Conservation (phyloP, 495 filamentous ascomycete species). For the Delitschia confertaspora region DNA sequence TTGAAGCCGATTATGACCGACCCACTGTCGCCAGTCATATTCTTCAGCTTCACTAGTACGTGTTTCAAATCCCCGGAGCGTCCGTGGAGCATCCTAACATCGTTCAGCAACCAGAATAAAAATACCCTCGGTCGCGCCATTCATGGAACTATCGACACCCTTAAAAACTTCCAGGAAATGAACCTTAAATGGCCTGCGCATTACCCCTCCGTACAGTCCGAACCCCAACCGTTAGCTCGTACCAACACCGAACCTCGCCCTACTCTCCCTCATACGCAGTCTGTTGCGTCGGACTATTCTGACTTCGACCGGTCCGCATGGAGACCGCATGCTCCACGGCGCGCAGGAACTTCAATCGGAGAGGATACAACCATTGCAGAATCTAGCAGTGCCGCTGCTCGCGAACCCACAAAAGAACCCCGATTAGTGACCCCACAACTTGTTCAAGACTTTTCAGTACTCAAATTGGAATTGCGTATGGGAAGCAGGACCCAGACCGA, state of each 20-base stretch:
- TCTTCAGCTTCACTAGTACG: constrained; percentile 60
- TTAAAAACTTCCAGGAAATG: constrained; percentile 73
- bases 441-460: constrained; percentile 86
- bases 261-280: constrained; percentile 35
- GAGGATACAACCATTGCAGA: constrained; percentile 51
- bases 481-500: constrained; percentile 78
- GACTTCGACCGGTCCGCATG: constrained; percentile 33
- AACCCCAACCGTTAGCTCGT: constrained; percentile 32
- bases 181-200: constrained; percentile 89
- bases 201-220: constrained; percentile 76
- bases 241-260: constrained; percentile 31
- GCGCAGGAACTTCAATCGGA: constrained; percentile 63
- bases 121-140: constrained; percentile 78
- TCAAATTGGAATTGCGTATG: constrained; percentile 90
- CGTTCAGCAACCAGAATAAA: constrained; percentile 79
- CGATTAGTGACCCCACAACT: constrained; percentile 86
- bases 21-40: constrained; percentile 60
- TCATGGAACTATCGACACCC: constrained; percentile 68
- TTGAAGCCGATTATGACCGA: constrained; percentile 48
- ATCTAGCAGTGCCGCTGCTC: constrained; percentile 59
- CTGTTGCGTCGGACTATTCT: constrained; percentile 30
- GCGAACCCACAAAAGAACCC: constrained; percentile 48
- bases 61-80: constrained; percentile 5
- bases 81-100: background rate
- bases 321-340: constrained; percentile 47